Base-by-base conservation (phyloP, 202 grass and related monocot species). In the Setaria viridis region DNA sequence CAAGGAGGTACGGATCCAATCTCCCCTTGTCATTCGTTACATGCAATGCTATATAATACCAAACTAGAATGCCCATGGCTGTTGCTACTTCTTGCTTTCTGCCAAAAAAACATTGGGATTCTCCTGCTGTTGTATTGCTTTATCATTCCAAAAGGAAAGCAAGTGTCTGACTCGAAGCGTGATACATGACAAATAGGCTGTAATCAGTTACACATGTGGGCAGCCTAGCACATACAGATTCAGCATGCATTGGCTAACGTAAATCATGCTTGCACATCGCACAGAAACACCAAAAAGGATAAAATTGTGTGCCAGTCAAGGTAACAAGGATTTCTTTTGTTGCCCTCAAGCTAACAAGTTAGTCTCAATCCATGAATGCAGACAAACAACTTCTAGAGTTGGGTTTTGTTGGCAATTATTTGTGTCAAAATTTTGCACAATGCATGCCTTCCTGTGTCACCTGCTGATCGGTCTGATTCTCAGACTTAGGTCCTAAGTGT, bases 1-100 rank as follows among this genome's bases (percentile, higher is more conserved):
- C 75, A 95, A 90, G 74, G 88, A 94, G 91, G 96, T 99, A 81
- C 55, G 15, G 45, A 15, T 10, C 5, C 15, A 32, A 34, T 34
- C 62, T 15, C 29, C 55, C 48, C 0, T 58, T 58, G n/a, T 60
- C n/a, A 29, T 4, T 21, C 15, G 48, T 4, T 68, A 42, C 39
- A 45, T 45, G 37, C 19, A 50, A 70, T 6, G 42, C 25, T 48
- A 11, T 62, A 3, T 21, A 21, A 7, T 7, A 16, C 41, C 2
- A 32, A 62, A 62, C 21, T 62, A 4, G 12, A 21, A 10, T 68
- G 4, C 2, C 48, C 13, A 50, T 50, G 12, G 3, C 15, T 54
- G 51, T 54, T 17, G 50, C 50, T 53, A 54, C 15, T 54, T 54
- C 51, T 17, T 17, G 15, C 11, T 17, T 54, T 17, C 12, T 13